Evolutionary conservation across 2,329 filamentous ascomycete species (phyloP), one percentile per base, ranked within the genome.

Genomic region (Verticillium albo-atrum): DNA sequence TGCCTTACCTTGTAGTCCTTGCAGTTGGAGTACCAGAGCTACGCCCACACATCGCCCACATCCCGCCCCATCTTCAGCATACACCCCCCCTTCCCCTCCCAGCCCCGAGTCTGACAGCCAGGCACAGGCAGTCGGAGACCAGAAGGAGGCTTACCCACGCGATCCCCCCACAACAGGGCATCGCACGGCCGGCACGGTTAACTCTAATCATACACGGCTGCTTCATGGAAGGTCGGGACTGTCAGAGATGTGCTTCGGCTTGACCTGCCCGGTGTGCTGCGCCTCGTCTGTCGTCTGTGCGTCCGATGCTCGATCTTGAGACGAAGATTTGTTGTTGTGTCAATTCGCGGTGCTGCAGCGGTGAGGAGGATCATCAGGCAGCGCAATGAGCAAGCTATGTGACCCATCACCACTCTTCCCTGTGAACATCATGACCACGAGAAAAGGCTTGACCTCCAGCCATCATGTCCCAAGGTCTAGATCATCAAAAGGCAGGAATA

Each of bases 201-300:
- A 47, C 42, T 47, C 42, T 47, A 47, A 9, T 7, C 20, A 25
- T 47, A 20, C 9, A 3, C 42, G 42, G 20, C 42, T 47, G 42
- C 42, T 47, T 47, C 42, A 47, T 47, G n/a, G 20, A 47, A 23
- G n/a, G 42, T 47, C 42, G 42, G 42, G 42, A 25, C 63, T 72
- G 72, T 73, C 62, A 71, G 71, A 73, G 72, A 70, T 67, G 60
- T 73, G 71, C 71, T 68, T 75, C 72, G 72, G 72, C 69, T 74
- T 71, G 63, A 70, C 63, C 70, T 74, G 70, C 71, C 68, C 54
- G 42, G n/a, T 7, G 42, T 47, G 42, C 42, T 47, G 42, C 60
- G 58, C 37, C 28, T 42, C 28, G 56, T 61, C 61, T 56, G 61
- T 61, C 59, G 59, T 56, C 55, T 15, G 14, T 34, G 20, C 20